phyloP scores from a whole-genome alignment of 2,329 filamentous ascomycete genomes.

The Botrytis elliptica region DNA sequence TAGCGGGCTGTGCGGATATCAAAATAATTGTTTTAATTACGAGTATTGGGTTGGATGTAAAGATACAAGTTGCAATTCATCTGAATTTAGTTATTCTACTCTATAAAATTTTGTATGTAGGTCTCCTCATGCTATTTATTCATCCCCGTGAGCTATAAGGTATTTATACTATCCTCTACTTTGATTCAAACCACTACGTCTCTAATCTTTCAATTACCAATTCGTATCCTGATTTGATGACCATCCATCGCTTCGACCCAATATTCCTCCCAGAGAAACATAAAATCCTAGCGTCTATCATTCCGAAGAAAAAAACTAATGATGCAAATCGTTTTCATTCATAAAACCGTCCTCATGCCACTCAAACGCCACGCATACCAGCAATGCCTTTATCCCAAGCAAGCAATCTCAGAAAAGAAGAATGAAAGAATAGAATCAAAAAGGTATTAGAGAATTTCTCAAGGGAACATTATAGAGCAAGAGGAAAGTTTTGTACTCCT shows the following conservation, averaged over 20 bases:
- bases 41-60: background rate
- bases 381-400: constrained; percentile 1
- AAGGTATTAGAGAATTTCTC: background rate
- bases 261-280: background rate
- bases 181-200: background rate
- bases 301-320: background rate
- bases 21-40: background rate
- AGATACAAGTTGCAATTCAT: background rate
- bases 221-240: background rate
- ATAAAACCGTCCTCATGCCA: constrained; percentile 1
- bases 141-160: background rate
- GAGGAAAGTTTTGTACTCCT: background rate
- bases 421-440: background rate
- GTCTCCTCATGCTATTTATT: background rate
- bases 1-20: background rate
- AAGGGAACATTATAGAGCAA: background rate
- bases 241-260: background rate
- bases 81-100: constrained; percentile 1
- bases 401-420: background rate
- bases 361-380: constrained; percentile 13
- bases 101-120: background rate
- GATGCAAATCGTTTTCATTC: background rate
- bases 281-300: background rate
- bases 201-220: background rate
- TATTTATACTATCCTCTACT: background rate